Conservation (phyloP, 1,139 yeast species). For the Scheffersomyces segobiensis region DNA sequence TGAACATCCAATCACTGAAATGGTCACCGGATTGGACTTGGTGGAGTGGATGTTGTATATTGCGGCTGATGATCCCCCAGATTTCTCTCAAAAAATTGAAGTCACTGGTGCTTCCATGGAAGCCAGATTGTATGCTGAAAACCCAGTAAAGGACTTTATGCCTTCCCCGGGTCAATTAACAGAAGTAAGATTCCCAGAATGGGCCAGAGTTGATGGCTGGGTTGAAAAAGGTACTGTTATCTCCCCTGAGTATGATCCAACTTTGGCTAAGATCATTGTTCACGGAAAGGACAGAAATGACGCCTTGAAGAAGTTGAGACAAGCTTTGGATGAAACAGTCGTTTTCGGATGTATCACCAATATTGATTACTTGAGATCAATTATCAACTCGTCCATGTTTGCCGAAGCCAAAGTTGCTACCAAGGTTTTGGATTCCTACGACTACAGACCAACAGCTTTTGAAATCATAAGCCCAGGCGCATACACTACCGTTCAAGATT, state of each 20-base stretch:
- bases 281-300: slow-evolving; percentile 87
- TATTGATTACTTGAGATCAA: slow-evolving; percentile 82
- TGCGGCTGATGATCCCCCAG: slow-evolving; percentile 89
- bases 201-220: slow-evolving; percentile 97
- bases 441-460: slow-evolving; percentile 78
- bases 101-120: slow-evolving; percentile 93
- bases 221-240: slow-evolving; percentile 84
- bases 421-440: slow-evolving; percentile 80
- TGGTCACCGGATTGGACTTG: slow-evolving; percentile 89
- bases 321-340: slow-evolving; percentile 82
- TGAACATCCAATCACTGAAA: slow-evolving; percentile 95
- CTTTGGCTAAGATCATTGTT: slow-evolving; percentile 93
- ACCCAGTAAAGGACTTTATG: slow-evolving; percentile 90
- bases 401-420: slow-evolving; percentile 82
- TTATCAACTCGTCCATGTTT: slow-evolving; percentile 83
- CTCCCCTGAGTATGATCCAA: slow-evolving; percentile 95
- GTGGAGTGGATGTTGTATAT: slow-evolving; percentile 96
- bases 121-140: slow-evolving; percentile 94
- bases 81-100: slow-evolving; percentile 56
- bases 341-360: slow-evolving; percentile 89
- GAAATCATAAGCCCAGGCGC: slow-evolving; percentile 89
- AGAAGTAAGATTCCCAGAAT: slow-evolving; percentile 78
- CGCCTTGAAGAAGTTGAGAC: slow-evolving; percentile 71
- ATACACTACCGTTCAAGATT: slow-evolving; percentile 93
- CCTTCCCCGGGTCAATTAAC: slow-evolving; percentile 96